Evolutionary conservation across 2,329 filamentous ascomycete genomes (phyloP), one percentile per base, ranked within the genome.

Genomic region (Arthrinium phaeospermum): DNA sequence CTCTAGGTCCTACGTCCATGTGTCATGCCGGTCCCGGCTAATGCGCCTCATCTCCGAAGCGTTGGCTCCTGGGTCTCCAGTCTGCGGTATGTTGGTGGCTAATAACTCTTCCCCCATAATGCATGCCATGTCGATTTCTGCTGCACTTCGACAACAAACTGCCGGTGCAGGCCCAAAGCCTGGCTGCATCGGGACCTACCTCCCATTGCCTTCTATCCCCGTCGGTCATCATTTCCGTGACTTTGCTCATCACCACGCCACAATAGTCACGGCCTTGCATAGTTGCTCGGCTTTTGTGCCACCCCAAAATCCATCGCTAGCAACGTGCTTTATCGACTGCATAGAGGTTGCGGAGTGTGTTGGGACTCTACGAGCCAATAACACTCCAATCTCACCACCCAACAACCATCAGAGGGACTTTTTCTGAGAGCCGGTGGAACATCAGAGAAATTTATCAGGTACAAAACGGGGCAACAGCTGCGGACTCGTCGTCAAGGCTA

Each of bases 371-470:
- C 2, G 44, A 47, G 30, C 68, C 68, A 70, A 70, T 70, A 37
- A 16, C 45, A 70, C 24, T 44, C 24, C 68, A 24, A 41, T 53
- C 49, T 41, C 68, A 46, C 46, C 68, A 49, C 68, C 49, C 46
- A 49, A 70, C 45, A 53, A 16, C 44, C 46, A 51, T 7, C 34
- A 41, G 24, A 53, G 24, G 49, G 12, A 37, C 68, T 41, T 70
- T 70, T 49, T 70, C 27, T 53, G 19, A 34, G 14, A 70, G 47
- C 46, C 46, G 46, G 68, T 70, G 68, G 68, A 70, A 70, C 68
- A n/a, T 41, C 8, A 51, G 34, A 70, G 68, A 70, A 53, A 53
- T 70, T 70, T 10, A 41, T 41, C 46, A 53, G 14, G 45, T 70
- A n/a, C 34, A 37, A 41, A 64, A 70, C 68, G 34, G 46, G 49